Base-by-base conservation (phyloP, 352 stramenopile species). In the Phytophthora foliorum region DNA sequence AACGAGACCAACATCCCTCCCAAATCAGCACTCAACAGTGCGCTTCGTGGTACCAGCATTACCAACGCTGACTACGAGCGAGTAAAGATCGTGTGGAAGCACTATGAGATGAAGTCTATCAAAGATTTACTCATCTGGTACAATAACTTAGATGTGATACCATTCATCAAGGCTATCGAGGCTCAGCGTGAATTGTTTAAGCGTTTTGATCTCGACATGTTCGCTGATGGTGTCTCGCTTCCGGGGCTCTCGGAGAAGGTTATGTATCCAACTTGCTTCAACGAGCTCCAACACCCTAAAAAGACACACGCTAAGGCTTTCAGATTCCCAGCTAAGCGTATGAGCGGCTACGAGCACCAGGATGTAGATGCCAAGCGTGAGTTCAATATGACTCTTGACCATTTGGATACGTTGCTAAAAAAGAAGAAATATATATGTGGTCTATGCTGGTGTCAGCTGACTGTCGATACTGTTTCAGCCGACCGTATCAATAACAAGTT, bases 101-200 rank as follows among this genome's bases (percentile, higher is more conserved):
- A 77, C 46, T 75, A 80, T 57, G n/a, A 64, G 11, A 77, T 80
- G 73, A 80, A 80, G 29, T 55, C 44, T 0, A 55, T 77, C 46
- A 74, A 72, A 17, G 34, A 39, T 6, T 17, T 39, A 39, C 38
- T 44, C 2, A 44, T 44, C 17, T 44, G 73, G 69, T 78, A 81
- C 38, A 81, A 75, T 32, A 80, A 75, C 63, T 59, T 77, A 11
- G 73, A 80, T 66, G 73, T 80, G 22, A 21, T 42, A 14, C 69
- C 29, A 32, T 32, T 32, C 29, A 32, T 32, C 29, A 32, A 32
- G 29, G 29, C 29, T 32, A 64, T 72, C 17, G 38, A 49, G 7
- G 53, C 39, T 2, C 66, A 74, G 14, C 53, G 58, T 34, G 44
- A 69, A 27, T 44, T 74, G 11, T 74, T 62, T 27, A 57, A 61